Base-by-base conservation (phyloP, 768 basidiomycete species). In the Hortiboletus campestris region DNA sequence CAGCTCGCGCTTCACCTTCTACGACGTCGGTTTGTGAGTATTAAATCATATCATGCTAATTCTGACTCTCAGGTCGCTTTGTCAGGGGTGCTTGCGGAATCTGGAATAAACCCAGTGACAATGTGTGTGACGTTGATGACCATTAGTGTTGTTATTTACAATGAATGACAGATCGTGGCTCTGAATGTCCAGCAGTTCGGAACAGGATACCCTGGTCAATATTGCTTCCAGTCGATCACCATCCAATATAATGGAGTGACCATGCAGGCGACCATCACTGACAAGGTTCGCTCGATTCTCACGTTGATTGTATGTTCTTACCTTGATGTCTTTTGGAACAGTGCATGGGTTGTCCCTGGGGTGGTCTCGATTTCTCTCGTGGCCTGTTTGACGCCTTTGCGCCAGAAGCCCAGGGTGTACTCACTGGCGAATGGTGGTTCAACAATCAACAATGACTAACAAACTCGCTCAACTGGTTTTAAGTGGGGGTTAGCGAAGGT, bases 321-420 rank as follows among this genome's bases (percentile, higher is more conserved):
- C 1, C 49, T 64, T 3, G 58, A 19, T 29, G 22, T 36, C 17
- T 53, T 32, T 43, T 41, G 31, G 38, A 49, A 13, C 63, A 88
- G 81, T 89, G 88, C 64, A 82, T 83, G 38, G 79, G 78, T 20
- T 91, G 89, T 67, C 81, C 81, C 14, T 79, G 72, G 54, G 80
- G 79, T 44, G 88, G 82, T 35, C 80, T 91, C 28, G 90, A 92
- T 68, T 72, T 91, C 32, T 84, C 84, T 25, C 68, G 72, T n/a
- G 83, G 84, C 41, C 76, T 91, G 46, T 91, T 92, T 74, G 51
- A 67, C 20, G 71, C 63, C 70, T 88, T 91, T 67, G 84, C 79
- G 6, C 17, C 66, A 11, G 65, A 75, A 46, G 60, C 62, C 42
- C 62, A 49, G 7, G 89, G 89, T 41, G 79, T 87, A 13, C 72